Percentiles rank a stretch among this genome's conserved stretches.
These are phyloP conservation scores for Coniferiporia weirii DNA, from an alignment of 1,284 basidiomycete species.

Conservation along the genomic window DNA sequence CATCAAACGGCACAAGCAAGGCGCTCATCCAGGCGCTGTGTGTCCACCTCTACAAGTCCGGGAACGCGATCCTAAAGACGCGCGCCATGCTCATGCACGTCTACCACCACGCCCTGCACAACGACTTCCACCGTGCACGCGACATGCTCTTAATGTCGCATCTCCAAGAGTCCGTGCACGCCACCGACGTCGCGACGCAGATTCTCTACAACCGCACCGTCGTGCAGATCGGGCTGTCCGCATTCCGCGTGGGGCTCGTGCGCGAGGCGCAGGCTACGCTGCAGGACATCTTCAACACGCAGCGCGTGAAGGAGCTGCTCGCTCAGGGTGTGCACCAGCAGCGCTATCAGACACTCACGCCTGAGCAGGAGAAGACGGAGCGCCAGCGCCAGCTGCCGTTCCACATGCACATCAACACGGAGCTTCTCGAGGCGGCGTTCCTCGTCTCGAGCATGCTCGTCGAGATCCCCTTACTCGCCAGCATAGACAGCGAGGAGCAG, in stretches of 20 bases:
- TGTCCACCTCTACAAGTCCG: conserved; percentile 90
- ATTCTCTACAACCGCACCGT: conserved; percentile 98
- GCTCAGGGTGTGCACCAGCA: conserved; percentile 96
- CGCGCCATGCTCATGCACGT: conserved; percentile 98
- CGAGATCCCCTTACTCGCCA: conserved; percentile 93
- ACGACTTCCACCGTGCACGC: conserved; percentile 94
- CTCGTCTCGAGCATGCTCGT: conserved; percentile 98
- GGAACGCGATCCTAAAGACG: conserved; percentile 87
- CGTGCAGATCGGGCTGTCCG: conserved; percentile 94
- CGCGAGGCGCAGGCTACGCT: conserved; percentile 91
- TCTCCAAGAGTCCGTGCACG: conserved; percentile 92
- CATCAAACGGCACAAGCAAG: conserved; percentile 53
- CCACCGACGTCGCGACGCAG: conserved; percentile 95
- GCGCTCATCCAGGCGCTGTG: conserved; percentile 85
- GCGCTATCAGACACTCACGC: conserved; percentile 80
- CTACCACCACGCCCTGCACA: conserved; percentile 95
- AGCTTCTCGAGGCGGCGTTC: conserved; percentile 96
- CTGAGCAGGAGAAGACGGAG: conserved; percentile 97
- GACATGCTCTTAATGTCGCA: conserved; percentile 99
- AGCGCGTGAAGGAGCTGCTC: conserved; percentile 94
- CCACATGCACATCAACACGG: conserved; percentile 99
- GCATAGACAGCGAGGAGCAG: conserved; percentile 90
- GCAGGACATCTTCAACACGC: conserved; percentile 94
- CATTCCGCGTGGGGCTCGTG: conserved; percentile 94
- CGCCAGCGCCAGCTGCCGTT: conserved; percentile 95